Base-by-base conservation (phyloP, 805 yeast genomes). In the Soucietia sequanensis region DNA sequence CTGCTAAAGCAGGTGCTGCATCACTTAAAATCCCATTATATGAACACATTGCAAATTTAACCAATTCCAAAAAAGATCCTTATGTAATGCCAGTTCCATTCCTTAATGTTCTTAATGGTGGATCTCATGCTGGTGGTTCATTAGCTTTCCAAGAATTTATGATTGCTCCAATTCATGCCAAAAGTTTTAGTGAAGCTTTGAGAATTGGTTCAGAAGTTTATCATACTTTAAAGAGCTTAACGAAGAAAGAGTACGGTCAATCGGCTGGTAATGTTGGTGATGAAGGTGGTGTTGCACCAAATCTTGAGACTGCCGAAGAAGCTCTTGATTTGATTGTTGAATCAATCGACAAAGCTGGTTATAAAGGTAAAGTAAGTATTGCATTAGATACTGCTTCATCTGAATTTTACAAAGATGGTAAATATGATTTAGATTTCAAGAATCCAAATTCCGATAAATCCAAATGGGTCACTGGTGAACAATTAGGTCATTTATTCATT, bases 251-350 rank as follows among this genome's bases (percentile, higher is more conserved):
- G 29, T 49, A 47, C 37, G 56, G 54, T 6, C 39, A 21, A 27
- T 35, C 44, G 13, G 56, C 56, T 15, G 53, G 56, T 16, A 49
- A 51, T 34, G 56, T 49, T 16, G 54, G 56, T 12, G 56, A 51
- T 34, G 56, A 51, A 39, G 54, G 54, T 37, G 56, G 56, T 14
- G 47, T 48, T 33, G 54, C 50, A n/a, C 52, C 56, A 26, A 34
- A 46, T 31, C 23, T 50, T 17, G 33, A 37, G 27, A 44, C 55
- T 16, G 48, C 55, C 17, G 18, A 35, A 29, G 53, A 50, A 32
- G 55, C 55, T 13, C 31, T 49, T 12, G 54, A 46, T 33, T 38
- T 49, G 35, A 47, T 46, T 30, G 44, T 41, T 7, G 47, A 29
- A 23, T 46, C 53, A 12, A 48, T 50, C 27, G 43, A 38, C 12